phyloP scores from a whole-genome alignment of 768 basidiomycete species.

The Calvatia gigantea region DNA sequence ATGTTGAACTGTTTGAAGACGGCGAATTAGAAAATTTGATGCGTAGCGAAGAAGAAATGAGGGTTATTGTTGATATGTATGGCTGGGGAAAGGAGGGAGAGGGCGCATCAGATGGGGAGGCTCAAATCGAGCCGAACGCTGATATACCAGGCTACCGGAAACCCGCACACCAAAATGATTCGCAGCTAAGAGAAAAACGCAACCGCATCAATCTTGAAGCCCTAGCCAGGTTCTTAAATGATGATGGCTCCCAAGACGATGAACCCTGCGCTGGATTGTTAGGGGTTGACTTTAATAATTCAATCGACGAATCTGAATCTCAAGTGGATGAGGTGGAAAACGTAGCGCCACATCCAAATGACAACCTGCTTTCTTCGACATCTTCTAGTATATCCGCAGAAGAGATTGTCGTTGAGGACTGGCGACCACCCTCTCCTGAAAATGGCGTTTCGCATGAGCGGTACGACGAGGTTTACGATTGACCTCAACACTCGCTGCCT shows the following conservation, averaged over 20 bases:
- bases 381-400: constrained; percentile 1
- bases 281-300: constrained; percentile 12
- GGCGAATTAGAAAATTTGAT: constrained; percentile 66
- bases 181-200: constrained; percentile 19
- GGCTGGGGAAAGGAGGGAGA: constrained; percentile 27
- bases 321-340: constrained; percentile 8
- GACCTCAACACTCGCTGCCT: constrained; percentile 6
- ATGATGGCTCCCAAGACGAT: constrained; percentile 24
- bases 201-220: constrained; percentile 55
- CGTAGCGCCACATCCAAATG: neutral
- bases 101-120: constrained; percentile 13
- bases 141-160: constrained; percentile 9
- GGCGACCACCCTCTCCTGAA: constrained; percentile 36
- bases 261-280: constrained; percentile 16
- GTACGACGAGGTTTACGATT: constrained; percentile 40
- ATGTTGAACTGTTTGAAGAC: constrained; percentile 69
- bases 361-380: neutral
- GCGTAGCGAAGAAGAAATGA: constrained; percentile 49
- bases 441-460: constrained; percentile 17
- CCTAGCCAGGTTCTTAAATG: constrained; percentile 45
- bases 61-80: constrained; percentile 33
- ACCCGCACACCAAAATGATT: constrained; percentile 2
- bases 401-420: constrained; percentile 40
- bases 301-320: constrained; percentile 14
- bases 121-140: constrained; percentile 10